Percentiles rank a stretch among this genome's conserved stretches.
Conservation (phyloP, 1,284 basidiomycete genomes). For the Tremellales sp. region DNA sequence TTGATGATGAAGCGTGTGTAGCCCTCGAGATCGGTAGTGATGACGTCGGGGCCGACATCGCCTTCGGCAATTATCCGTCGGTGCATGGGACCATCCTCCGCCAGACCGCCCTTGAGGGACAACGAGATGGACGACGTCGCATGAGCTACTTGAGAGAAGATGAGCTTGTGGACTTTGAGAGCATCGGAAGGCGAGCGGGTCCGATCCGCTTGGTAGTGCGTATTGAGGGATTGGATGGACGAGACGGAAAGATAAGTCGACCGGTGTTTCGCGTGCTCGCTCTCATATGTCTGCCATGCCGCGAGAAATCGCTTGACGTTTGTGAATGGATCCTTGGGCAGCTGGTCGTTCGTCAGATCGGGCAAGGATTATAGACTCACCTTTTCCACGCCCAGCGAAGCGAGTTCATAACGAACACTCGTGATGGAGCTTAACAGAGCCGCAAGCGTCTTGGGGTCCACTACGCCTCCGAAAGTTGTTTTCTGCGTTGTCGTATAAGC, state of each 20-base stretch:
- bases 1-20: slow-evolving; percentile 41
- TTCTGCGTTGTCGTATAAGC: slow-evolving; percentile 22
- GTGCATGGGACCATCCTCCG: slow-evolving; percentile 33
- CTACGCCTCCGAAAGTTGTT: slow-evolving; percentile 44
- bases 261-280: not conserved
- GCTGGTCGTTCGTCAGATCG: slow-evolving; percentile 9
- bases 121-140: slow-evolving; percentile 34
- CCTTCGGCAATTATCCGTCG: slow-evolving; percentile 37
- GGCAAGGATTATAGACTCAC: slow-evolving; percentile 5
- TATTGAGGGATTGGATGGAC: slow-evolving; percentile 26
- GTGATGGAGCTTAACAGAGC: slow-evolving; percentile 41
- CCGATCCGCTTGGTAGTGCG: slow-evolving; percentile 31
- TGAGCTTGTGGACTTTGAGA: slow-evolving; percentile 34
- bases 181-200: slow-evolving; percentile 31
- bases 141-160: slow-evolving; percentile 37
- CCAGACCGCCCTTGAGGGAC: slow-evolving; percentile 35
- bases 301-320: slow-evolving; percentile 30
- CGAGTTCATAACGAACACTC: slow-evolving; percentile 38
- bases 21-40: slow-evolving; percentile 38
- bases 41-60: slow-evolving; percentile 35
- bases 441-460: slow-evolving; percentile 40
- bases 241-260: slow-evolving; percentile 25
- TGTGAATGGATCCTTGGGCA: slow-evolving; percentile 42
- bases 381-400: slow-evolving; percentile 34
- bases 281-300: slow-evolving; percentile 31